Conservation (phyloP, 345 rosid species). For the Clausena lansium region DNA sequence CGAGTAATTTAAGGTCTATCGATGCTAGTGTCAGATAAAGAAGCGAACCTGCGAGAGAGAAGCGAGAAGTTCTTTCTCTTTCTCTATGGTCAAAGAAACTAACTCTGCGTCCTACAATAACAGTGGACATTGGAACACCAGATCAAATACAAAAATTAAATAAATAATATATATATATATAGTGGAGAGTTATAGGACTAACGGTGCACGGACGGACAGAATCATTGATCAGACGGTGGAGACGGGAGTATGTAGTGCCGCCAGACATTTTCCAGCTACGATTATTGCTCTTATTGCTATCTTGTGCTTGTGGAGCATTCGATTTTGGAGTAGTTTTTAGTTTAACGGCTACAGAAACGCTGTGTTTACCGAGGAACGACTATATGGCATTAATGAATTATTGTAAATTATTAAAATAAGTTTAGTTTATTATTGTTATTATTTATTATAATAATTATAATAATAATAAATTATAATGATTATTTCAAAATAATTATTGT, state of each 20-base stretch:
- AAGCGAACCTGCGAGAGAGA: conserved; percentile 54
- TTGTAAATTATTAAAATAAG: no score
- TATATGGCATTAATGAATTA: no score
- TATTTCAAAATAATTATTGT: no score
- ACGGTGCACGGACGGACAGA: conserved; percentile 37
- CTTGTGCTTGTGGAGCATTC: not conserved
- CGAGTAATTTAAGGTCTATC: not conserved
- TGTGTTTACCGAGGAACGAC: no score
- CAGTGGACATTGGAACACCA: not conserved
- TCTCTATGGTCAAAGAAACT: conserved; percentile 27
- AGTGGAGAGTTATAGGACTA: conserved; percentile 14
- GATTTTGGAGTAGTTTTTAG: not conserved
- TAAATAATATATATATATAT: not conserved
- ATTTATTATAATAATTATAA: no score
- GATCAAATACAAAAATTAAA: not conserved
- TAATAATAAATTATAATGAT: no score
- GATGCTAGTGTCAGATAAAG: not conserved
- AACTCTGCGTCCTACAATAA: conserved; percentile 31
- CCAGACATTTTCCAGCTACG: conserved; percentile 31
- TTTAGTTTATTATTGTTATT: no score
- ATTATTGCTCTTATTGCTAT: not conserved
- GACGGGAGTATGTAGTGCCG: conserved; percentile 25
- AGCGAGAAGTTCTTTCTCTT: conserved; percentile 47
- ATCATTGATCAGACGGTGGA: conserved; percentile 46
- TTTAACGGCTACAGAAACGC: not conserved